A percentile compares a stretch with the other conserved stretches of the same genome.
These are phyloP conservation scores for Fusarium staphyleae DNA, from an alignment of 2,329 filamentous ascomycete genomes.

Conservation along the genomic window DNA sequence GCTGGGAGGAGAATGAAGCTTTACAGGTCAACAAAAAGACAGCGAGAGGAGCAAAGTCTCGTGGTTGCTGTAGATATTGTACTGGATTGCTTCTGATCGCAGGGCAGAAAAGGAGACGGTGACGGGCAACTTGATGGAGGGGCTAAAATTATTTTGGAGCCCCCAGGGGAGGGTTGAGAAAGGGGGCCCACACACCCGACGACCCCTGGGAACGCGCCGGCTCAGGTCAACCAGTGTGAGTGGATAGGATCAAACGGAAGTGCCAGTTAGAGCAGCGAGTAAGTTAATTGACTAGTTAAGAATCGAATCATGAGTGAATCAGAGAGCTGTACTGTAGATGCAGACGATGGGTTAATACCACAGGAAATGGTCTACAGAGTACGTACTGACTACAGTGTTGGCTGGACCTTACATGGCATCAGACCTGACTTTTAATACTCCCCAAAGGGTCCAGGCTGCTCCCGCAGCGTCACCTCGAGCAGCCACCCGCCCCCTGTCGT, in stretches of 20 bases:
- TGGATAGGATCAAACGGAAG: background rate
- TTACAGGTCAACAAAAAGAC: slow-evolving; percentile 36
- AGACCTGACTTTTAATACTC: no score
- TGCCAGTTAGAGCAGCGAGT: no score
- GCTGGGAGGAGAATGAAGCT: slow-evolving; percentile 34
- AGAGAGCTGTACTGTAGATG: no score
- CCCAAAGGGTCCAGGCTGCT: slow-evolving; percentile 3
- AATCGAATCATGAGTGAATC: no score
- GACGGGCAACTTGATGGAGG: slow-evolving; percentile 48
- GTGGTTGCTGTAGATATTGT: slow-evolving; percentile 42
- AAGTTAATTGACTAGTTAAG: no score
- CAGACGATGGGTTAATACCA: no score
- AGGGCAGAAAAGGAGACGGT: slow-evolving; percentile 44
- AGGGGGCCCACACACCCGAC: slow-evolving; percentile 16
- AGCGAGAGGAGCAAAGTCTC: slow-evolving; percentile 37
- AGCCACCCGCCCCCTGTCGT: slow-evolving; percentile 4
- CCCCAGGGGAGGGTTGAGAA: slow-evolving; percentile 32
- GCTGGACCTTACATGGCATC: no score
- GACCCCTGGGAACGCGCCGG: slow-evolving; percentile 16
- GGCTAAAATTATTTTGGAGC: slow-evolving; percentile 51
- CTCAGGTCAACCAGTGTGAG: slow-evolving; percentile 6
- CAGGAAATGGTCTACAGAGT: no score
- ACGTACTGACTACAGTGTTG: no score
- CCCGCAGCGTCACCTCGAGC: background rate
- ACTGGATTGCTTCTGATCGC: slow-evolving; percentile 28